These are phyloP conservation scores for Cladochytrium replicatum DNA, from an alignment of 192 early-diverging fungal species.

Conservation along the genomic window DNA sequence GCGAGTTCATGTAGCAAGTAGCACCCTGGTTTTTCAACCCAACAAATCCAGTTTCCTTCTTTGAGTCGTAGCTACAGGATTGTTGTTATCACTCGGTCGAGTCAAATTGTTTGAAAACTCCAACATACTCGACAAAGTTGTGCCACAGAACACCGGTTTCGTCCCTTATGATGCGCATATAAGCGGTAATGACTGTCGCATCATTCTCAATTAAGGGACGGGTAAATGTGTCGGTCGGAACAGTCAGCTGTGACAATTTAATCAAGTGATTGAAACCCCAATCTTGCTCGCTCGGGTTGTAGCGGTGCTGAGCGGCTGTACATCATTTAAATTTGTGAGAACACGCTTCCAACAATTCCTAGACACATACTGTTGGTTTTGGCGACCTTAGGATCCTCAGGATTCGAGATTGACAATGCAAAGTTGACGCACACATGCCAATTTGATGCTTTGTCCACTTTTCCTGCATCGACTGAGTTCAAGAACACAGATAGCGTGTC, in stretches of 20 bases:
- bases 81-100: not conserved
- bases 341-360: not conserved
- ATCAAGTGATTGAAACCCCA: conserved; percentile 91
- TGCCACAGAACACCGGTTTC: conserved; percentile 91
- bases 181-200: conserved; percentile 47
- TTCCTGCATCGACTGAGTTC: conserved; percentile 66
- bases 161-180: conserved; percentile 67
- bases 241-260: conserved; percentile 36
- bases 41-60: conserved; percentile 80
- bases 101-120: not conserved
- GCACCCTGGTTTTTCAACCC: conserved; percentile 96
- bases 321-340: not conserved
- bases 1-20: conserved; percentile 98
- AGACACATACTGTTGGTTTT: not conserved
- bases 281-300: conserved; percentile 68
- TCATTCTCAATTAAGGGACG: conserved; percentile 62
- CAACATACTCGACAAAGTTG: conserved; percentile 70
- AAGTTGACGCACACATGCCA: conserved; percentile 85
- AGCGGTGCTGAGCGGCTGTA: conserved; percentile 72
- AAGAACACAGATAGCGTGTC: conserved; percentile 77
- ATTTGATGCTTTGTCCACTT: conserved; percentile 28
- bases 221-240: conserved; percentile 20
- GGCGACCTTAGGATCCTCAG: not conserved
- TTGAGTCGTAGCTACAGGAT: conserved; percentile 70
- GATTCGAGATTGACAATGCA: conserved; percentile 15